Conservation (phyloP, 2,329 filamentous ascomycete species). For the Sporothrix inflata region DNA sequence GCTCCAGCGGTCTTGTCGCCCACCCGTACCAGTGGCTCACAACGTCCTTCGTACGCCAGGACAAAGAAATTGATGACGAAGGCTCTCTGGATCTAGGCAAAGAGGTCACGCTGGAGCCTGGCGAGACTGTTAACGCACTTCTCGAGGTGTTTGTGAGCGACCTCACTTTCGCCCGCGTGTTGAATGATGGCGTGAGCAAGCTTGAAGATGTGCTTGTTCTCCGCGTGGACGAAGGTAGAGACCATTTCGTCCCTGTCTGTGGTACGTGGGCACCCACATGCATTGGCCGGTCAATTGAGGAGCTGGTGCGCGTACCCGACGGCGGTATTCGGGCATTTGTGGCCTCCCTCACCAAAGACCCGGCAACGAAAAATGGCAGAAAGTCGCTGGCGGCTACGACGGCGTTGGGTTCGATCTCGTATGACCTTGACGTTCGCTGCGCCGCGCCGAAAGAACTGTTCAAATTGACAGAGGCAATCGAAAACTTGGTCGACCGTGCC, state of each 20-base stretch:
- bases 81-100: constrained; percentile 48
- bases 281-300: constrained; percentile 84
- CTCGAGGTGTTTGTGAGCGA: constrained; percentile 70
- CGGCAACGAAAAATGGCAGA: constrained; percentile 40
- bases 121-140: constrained; percentile 74
- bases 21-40: constrained; percentile 67
- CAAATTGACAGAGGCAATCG: constrained; percentile 80
- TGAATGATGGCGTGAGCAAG: constrained; percentile 69
- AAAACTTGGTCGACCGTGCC: constrained; percentile 58
- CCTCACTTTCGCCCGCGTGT: constrained; percentile 63
- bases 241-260: constrained; percentile 85
- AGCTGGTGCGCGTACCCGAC: constrained; percentile 81
- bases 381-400: background rate
- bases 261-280: constrained; percentile 80
- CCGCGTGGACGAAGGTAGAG: constrained; percentile 78
- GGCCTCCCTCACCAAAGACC: constrained; percentile 35
- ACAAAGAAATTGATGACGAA: constrained; percentile 41
- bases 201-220: constrained; percentile 89
- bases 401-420: constrained; percentile 52
- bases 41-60: constrained; percentile 63
- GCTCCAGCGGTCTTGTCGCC: constrained; percentile 39
- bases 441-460: constrained; percentile 90
- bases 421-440: constrained; percentile 64
- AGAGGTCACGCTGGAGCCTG: constrained; percentile 75
- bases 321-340: constrained; percentile 70